Evolutionary conservation across 345 rosid genomes (phyloP), one percentile per base, ranked within the genome.

Genomic region (Iberis pinnata): DNA sequence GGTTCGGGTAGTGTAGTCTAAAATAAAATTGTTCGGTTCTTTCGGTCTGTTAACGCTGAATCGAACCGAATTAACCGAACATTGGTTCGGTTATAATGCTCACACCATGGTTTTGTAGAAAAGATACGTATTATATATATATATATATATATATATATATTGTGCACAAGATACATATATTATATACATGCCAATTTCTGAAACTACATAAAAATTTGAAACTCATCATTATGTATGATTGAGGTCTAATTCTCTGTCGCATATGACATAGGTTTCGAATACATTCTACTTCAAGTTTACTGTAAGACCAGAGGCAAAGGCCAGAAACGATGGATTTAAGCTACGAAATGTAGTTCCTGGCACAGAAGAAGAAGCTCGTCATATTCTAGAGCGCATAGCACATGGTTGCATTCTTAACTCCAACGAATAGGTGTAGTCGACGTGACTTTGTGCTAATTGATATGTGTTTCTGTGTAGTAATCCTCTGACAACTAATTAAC

Each of bases 281-380:
- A 80, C 87, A 18, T 86, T 82, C 65, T 71, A 81, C 68, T 87
- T 87, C 70, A 82, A 88, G n/a, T 84, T 82, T 74, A 75, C 86
- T 4, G 78, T 81, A 44, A 71, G 89, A 1, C 79, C 83, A 0
- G 87, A 84, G 71, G 88, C 86, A 35, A 83, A 76, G 70, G 70
- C 81, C 44, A 53, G 56, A 35, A 71, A 64, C 40, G 67, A 80
- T 41, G 83, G 73, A 27, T 72, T 64, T 33, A 75, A 69, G 70
- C 75, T 84, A 47, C 76, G 82, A 31, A 84, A 76, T 24, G 90
- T 80, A 62, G 94, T 88, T 72, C 94, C 89, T 13, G 86, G 78
- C 16, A 88, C 96, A 2, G 88, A 88, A 74, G 96, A 84, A 69
- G 96, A 88, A 74, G 94, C 89, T 13, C 80, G 75, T 12, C 75